Evolutionary conservation across 306 rosid genomes (phyloP).

Genomic region (Biancaea sappan): DNA sequence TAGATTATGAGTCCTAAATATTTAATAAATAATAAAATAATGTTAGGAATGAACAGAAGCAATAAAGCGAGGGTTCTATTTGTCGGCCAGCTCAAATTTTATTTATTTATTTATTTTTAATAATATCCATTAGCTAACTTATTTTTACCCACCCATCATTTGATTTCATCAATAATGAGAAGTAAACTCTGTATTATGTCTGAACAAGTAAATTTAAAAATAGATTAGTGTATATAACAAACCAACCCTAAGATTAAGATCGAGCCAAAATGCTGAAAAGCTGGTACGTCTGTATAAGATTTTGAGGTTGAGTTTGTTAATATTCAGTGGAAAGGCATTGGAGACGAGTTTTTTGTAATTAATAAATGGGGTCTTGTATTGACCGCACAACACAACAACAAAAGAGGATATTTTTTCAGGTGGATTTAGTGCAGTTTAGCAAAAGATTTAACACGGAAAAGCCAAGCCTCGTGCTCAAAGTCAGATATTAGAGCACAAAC

Average conservation of each 20-base stretch:
- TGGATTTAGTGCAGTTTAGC: constrained; percentile 16
- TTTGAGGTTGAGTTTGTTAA: constrained; percentile 12
- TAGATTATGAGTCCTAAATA: background rate
- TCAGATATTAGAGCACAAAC: constrained; percentile 28
- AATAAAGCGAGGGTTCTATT: background rate
- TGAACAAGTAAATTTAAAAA: background rate
- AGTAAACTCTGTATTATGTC: background rate
- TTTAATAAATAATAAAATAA: background rate
- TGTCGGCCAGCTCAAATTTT: background rate
- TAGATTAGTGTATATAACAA: background rate
- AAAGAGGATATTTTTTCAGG: background rate
- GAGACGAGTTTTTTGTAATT: background rate
- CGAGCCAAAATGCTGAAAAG: constrained; percentile 39
- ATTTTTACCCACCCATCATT: background rate
- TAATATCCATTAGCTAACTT: background rate
- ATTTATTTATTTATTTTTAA: background rate
- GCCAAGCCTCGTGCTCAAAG: background rate
- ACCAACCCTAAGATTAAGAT: constrained; percentile 34
- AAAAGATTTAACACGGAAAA: constrained; percentile 13
- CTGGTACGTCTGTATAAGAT: constrained; percentile 10
- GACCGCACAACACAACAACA: background rate
- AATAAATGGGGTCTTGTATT: background rate
- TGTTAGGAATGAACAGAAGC: background rate
- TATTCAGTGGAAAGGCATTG: background rate
- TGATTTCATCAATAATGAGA: background rate